phyloP scores from a whole-genome alignment of 305 asterid genomes.

The Solanum hybrid region DNA sequence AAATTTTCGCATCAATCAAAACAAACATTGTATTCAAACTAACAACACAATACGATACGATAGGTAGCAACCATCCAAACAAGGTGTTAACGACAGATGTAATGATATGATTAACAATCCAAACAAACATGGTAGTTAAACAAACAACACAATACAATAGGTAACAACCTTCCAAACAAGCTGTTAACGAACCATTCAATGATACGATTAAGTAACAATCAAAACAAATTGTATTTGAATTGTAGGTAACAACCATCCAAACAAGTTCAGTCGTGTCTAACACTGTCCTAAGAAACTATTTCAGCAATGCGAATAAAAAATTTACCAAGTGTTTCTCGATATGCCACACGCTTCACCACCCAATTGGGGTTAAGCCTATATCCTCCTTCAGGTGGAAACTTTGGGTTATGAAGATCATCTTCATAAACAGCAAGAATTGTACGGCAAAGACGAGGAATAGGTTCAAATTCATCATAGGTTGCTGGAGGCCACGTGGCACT shows the following conservation, averaged over 20 bases:
- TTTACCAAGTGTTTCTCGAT: conserved; percentile 35
- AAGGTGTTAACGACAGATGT: neutral
- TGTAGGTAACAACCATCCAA: neutral
- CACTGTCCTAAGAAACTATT: neutral
- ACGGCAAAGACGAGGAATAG: conserved; percentile 79
- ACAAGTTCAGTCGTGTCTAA: neutral
- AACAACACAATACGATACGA: neutral
- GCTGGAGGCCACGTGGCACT: conserved; percentile 78
- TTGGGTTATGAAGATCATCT: conserved; percentile 54
- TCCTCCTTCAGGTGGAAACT: conserved; percentile 59
- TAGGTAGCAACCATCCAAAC: neutral
- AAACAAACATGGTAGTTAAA: neutral
- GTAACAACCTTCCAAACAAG: neutral
- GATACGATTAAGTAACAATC: neutral
- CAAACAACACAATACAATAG: neutral
- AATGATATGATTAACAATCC: neutral
- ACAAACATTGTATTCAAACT: neutral
- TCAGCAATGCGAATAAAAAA: neutral
- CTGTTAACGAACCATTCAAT: neutral
- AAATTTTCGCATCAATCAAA: neutral
- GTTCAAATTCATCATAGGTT: conserved; percentile 64
- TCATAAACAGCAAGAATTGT: conserved; percentile 74
- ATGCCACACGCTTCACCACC: conserved; percentile 28
- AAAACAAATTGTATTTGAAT: neutral
- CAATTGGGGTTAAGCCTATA: conserved; percentile 57